Evolutionary conservation across 768 basidiomycete species (phyloP).

Genomic region (Gloeostereum incarnatum): DNA sequence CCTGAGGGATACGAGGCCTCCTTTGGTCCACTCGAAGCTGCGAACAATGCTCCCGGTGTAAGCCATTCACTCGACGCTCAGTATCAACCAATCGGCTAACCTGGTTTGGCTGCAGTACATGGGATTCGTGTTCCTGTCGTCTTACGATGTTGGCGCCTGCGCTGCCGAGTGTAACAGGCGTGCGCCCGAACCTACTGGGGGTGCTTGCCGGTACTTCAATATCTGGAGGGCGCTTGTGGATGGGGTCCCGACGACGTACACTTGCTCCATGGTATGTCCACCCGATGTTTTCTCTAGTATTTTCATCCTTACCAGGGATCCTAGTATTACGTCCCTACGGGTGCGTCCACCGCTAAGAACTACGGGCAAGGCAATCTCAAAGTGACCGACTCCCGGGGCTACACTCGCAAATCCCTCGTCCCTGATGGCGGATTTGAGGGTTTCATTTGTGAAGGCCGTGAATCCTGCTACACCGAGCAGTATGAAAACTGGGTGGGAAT

Average conservation of each 20-base stretch:
- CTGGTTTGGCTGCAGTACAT: slow-evolving; percentile 27
- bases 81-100: not conserved
- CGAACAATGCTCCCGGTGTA: slow-evolving; percentile 8
- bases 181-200: slow-evolving; percentile 28
- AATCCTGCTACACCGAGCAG: slow-evolving; percentile 8
- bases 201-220: slow-evolving; percentile 42
- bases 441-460: slow-evolving; percentile 3
- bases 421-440: slow-evolving; percentile 32
- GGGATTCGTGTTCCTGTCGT: slow-evolving; percentile 39
- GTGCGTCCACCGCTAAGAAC: slow-evolving; percentile 35
- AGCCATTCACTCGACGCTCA: too few species aligned
- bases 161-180: slow-evolving; percentile 34
- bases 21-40: not conserved
- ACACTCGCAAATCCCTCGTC: slow-evolving; percentile 26
- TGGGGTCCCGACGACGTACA: slow-evolving; percentile 37
- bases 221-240: slow-evolving; percentile 42
- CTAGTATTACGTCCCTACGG: slow-evolving; percentile 36
- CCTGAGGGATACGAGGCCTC: not conserved
- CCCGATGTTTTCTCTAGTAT: not conserved
- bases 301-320: not conserved
- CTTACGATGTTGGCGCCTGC: slow-evolving; percentile 37
- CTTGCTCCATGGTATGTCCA: slow-evolving; percentile 35
- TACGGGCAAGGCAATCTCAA: slow-evolving; percentile 33
- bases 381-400: slow-evolving; percentile 38
- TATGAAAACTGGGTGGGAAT: slow-evolving; percentile 13